Evolutionary conservation across 306 rosid genomes (phyloP).

Genomic region (Potentilla sterilis): DNA sequence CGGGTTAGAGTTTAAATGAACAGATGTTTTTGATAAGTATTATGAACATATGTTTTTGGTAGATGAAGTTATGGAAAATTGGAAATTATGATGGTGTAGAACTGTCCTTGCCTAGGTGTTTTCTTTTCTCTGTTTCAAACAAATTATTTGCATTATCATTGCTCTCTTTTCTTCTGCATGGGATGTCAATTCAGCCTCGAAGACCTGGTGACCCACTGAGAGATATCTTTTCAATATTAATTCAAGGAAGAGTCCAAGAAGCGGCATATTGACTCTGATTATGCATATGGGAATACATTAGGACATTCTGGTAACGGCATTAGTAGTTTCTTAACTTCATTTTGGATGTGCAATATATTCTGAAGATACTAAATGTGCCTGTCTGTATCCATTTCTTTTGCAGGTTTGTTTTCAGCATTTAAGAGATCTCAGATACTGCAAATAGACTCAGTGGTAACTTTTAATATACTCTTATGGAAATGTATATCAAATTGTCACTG

Average conservation of each 20-base stretch:
- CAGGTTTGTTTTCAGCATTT: slow-evolving; percentile 77
- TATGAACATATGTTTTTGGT: background rate
- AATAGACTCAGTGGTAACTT: slow-evolving; percentile 38
- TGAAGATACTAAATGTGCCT: background rate
- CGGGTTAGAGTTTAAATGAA: background rate
- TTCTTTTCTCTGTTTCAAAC: background rate
- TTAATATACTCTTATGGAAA: background rate
- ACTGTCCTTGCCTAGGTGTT: background rate
- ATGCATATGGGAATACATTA: slow-evolving; percentile 54
- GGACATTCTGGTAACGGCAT: background rate
- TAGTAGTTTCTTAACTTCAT: background rate
- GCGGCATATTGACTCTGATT: slow-evolving; percentile 92
- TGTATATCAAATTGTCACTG: background rate
- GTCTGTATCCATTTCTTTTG: slow-evolving; percentile 1
- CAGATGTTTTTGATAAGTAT: background rate
- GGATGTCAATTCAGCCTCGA: slow-evolving; percentile 46
- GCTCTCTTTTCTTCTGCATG: slow-evolving; percentile 5
- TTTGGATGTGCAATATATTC: background rate
- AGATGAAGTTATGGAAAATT: background rate
- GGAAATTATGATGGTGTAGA: background rate
- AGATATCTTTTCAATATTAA: slow-evolving; percentile 60
- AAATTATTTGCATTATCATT: slow-evolving; percentile 2
- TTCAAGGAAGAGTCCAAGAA: slow-evolving; percentile 69
- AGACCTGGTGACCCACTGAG: slow-evolving; percentile 78
- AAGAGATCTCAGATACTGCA: slow-evolving; percentile 71